These are phyloP conservation scores for Candida glaebosa DNA, from an alignment of 805 yeast species.

Conservation along the genomic window DNA sequence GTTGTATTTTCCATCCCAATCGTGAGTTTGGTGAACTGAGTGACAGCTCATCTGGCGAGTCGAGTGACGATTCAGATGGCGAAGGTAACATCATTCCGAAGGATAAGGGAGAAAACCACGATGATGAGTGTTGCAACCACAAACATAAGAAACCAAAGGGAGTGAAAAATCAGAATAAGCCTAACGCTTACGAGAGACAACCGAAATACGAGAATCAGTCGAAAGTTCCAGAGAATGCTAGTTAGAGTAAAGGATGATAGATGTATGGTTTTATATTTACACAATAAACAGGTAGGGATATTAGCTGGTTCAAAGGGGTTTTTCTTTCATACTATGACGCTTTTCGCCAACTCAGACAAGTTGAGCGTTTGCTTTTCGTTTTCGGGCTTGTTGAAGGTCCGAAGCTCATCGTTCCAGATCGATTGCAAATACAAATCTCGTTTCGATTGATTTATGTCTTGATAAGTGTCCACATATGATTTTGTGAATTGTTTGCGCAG, in stretches of 20 bases:
- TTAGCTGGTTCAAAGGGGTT: background rate
- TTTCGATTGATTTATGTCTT: background rate
- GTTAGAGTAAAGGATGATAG: background rate
- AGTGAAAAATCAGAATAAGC: conserved; percentile 32
- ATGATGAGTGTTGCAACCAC: conserved; percentile 10
- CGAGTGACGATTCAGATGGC: conserved; percentile 19
- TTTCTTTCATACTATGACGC: background rate
- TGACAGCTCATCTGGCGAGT: conserved; percentile 24
- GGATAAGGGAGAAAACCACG: conserved; percentile 11
- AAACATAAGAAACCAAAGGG: conserved; percentile 7
- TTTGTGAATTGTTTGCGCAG: background rate
- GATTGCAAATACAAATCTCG: conserved; percentile 1
- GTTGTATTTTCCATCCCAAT: conserved; percentile 84
- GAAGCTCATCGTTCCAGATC: conserved; percentile 1
- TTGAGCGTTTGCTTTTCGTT: background rate
- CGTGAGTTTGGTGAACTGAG: conserved; percentile 49
- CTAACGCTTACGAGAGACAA: conserved; percentile 87
- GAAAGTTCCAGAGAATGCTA: conserved; percentile 4
- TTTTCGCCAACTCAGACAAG: background rate
- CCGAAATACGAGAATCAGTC: conserved; percentile 51
- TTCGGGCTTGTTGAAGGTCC: background rate
- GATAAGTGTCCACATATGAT: background rate
- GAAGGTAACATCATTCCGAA: conserved; percentile 11
- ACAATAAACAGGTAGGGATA: background rate
- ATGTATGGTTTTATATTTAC: background rate